These are phyloP conservation scores for Pseudozyma tsukubaensis DNA, from an alignment of 1,284 basidiomycete species.

Conservation along the genomic window DNA sequence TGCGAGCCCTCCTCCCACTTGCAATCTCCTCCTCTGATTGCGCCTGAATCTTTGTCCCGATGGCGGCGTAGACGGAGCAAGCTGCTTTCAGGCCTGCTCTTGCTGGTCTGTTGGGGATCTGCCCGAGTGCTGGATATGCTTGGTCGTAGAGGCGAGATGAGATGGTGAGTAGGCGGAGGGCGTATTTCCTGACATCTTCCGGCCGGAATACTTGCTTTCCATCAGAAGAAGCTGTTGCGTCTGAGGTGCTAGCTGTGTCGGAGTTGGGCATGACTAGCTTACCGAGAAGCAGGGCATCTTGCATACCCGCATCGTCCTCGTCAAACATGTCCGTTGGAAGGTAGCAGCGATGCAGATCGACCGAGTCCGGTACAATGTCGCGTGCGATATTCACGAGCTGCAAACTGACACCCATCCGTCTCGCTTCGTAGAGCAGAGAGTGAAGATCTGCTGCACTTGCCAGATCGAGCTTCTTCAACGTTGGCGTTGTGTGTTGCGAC, in stretches of 20 bases:
- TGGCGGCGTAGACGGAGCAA: constrained; percentile 57
- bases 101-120: constrained; percentile 51
- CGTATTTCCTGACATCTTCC: constrained; percentile 41
- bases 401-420: constrained; percentile 62
- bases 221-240: background rate
- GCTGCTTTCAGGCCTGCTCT: constrained; percentile 55
- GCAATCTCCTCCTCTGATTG: constrained; percentile 33
- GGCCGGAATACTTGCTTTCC: constrained; percentile 12
- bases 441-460: constrained; percentile 16
- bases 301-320: constrained; percentile 22
- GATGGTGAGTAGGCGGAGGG: constrained; percentile 35
- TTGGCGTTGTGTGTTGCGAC: background rate
- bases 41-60: constrained; percentile 38
- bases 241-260: background rate
- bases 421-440: constrained; percentile 48
- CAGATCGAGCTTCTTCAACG: constrained; percentile 10
- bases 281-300: constrained; percentile 23
- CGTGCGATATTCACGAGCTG: constrained; percentile 64
- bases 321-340: constrained; percentile 43
- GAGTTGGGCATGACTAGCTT: constrained; percentile 7
- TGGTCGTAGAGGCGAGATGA: constrained; percentile 41
- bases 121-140: constrained; percentile 45
- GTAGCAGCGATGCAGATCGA: constrained; percentile 55
- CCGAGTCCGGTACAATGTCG: constrained; percentile 56
- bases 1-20: constrained; percentile 30